Base-by-base conservation (phyloP, 257 asterid species). In the Capsicum chinense region DNA sequence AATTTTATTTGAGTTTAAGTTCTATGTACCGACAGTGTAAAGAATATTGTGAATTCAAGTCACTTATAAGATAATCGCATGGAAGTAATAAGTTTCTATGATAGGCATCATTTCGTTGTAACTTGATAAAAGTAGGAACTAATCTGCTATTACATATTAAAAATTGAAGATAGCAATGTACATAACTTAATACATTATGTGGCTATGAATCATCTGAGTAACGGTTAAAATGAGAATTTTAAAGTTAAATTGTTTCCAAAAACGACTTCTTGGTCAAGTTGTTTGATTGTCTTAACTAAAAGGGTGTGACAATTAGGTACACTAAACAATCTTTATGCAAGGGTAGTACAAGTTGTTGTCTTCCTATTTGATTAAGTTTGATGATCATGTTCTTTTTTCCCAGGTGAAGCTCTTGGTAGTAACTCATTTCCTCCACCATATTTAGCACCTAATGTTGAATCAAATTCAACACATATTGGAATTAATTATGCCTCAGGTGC, bases 401-500 rank as follows among this genome's bases (percentile, higher is more conserved):
- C 58, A 90, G 93, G 91, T 81, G 85, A 90, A 88, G 87, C 88
- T 11, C 84, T 92, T 14, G 93, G 92, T 74, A 89, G 70, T 56
- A 87, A 84, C 50, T 87, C 95, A 64, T 89, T 82, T 83, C 91
- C 93, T 58, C 90, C 91, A 7, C 95, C 95, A 1, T 92, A 84
- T 82, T 81, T 90, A 6, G 86, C 90, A 64, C 92, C 92, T 47
- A 50, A 88, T 83, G 79, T 89, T 13, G 85, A 85, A 33, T 64
- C 86, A 8, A 78, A 81, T 56, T 89, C 89, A 59, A 84, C 90
- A 15, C 87, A 84, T 48, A 60, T 50, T 50, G 93, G 95, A 83
- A 84, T 89, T 37, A 90, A 92, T 79, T 92, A 90, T 85, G 95
- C 92, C 58, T 92, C 95, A 5, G 95, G 93, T 37, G 92, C 93